Evolutionary conservation across 495 filamentous ascomycete species (phyloP).

Genomic region (Cercophora samala): DNA sequence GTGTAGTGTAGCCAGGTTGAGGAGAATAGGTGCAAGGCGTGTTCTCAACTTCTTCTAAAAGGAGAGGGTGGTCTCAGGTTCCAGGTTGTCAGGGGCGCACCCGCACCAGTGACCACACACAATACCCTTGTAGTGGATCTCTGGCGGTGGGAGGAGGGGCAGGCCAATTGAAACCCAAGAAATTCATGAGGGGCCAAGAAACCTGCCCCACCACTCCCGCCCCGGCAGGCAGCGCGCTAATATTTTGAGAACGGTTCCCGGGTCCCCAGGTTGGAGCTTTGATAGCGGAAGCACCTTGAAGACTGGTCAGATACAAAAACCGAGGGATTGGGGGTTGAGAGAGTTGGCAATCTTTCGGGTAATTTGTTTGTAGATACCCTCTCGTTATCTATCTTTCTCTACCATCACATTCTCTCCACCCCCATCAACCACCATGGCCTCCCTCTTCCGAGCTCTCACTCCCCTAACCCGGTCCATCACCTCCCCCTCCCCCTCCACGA

Average conservation of each 20-base stretch:
- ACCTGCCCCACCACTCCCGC: constrained; percentile 12
- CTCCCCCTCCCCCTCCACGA: constrained; percentile 7
- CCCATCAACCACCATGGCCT: constrained; percentile 20
- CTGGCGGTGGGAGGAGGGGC: constrained; percentile 5
- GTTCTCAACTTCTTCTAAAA: not conserved
- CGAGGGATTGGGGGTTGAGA: not conserved
- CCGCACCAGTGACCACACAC: constrained; percentile 11
- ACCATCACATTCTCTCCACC: not conserved
- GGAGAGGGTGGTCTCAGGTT: constrained; percentile 3
- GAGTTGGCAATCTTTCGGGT: not conserved
- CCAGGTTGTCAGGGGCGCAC: constrained; percentile 4
- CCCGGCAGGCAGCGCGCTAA: constrained; percentile 18
- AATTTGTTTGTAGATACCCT: not conserved
- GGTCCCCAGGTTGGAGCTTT: constrained; percentile 8
- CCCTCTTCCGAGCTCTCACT: constrained; percentile 17
- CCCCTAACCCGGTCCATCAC: constrained; percentile 13
- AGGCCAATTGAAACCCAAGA: constrained; percentile 19
- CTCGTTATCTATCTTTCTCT: not conserved
- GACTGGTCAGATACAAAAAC: not conserved
- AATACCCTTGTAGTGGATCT: constrained; percentile 5
- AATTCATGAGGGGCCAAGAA: constrained; percentile 6
- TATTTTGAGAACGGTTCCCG: constrained; percentile 1
- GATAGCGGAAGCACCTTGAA: not conserved
- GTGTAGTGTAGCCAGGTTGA: no score
- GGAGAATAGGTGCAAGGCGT: not conserved